Base-by-base conservation (phyloP, 768 basidiomycete species). In the Candolleomyces eurysporus region DNA sequence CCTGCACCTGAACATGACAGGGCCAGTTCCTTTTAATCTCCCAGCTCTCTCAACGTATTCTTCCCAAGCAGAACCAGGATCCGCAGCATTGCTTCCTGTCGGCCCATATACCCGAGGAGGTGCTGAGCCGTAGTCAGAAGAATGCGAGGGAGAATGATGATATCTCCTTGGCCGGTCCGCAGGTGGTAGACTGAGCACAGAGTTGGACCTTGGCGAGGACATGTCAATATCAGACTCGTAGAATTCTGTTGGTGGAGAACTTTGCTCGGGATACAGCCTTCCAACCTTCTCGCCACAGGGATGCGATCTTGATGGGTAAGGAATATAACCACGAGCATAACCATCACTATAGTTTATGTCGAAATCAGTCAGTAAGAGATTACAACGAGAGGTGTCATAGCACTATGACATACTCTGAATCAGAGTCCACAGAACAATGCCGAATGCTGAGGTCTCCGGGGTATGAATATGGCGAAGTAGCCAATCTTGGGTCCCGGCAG, bases 1-100 rank as follows among this genome's bases (percentile, higher is more conserved):
- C 50, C 49, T 45, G 30, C 57, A 58, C 22, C 40, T 62, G 40
- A 13, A 62, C 61, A 58, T 58, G 21, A 58, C 50, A 36, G 57
- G 57, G 7, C 61, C 61, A 45, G 36, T 45, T n/a, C 57, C 61
- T 21, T 52, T 52, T 13, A 58, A 13, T 36, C 50, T 51, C 30
- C 55, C 57, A 32, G 49, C 48, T 30, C 63, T 61, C n/a, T 59
- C 60, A 9, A 61, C 60, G 30, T 61, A 61, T 0, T 60, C 46
- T 51, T 63, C 60, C 65, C 65, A 66, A 16, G 59, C 57, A 21
- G 10, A 42, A 45, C 26, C 36, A 6, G 60, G 26, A 26, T 26
- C 26, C 26, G 26, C 26, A 26, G 26, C 26, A 26, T 26, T 26
- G 26, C 26, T 26, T 26, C 26, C 26, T 26, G 26, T 26, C 26